Evolutionary conservation across 257 asterid genomes (phyloP), one percentile per base, ranked within the genome.

Genomic region (Petrea volubilis): DNA sequence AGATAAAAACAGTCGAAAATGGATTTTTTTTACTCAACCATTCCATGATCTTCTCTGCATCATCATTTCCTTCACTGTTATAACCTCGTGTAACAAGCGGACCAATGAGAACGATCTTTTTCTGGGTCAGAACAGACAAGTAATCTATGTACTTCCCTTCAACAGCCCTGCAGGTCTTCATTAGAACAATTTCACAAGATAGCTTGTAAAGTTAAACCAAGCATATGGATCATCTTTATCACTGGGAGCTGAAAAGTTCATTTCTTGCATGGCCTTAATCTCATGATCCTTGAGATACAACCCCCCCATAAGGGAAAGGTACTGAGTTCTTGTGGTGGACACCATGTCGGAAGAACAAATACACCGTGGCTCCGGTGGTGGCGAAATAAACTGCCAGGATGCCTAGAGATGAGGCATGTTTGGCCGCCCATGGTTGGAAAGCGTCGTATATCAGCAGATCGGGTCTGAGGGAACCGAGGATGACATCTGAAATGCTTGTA

Each of bases 351-450:
- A 36, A 68, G 29, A 25, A 68, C 3, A 56, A 51, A 28, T 21
- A 60, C 5, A 65, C 40, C 0, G 65, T 10, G 0, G 74, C 74
- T 0, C 74, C 65, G 0, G 70, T 0, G 0, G 70, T 60, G 1
- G 70, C 29, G 20, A 74, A 75, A 46, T 51, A 60, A 17, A 75
- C 28, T 2, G 60, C 68, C 0, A 67, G 71, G 6, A 75, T 25
- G 1, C 55, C 61, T 28, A 28, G 20, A 7, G 71, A 38, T 2
- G 43, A 58, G 29, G 79, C 71, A 28, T 50, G 6, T 52, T 75
- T 74, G 0, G 75, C 60, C 4, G 79, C 79, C 79, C 79, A 75
- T n/a, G 79, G 75, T 28, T 68, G 75, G 46, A 68, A 75, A 14
- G 38, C 8, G 15, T 68, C 71, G 23, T 68, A 75, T 11, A 75